A percentile compares a stretch with the other conserved stretches of the same genome.
These are phyloP conservation scores for Claviceps sp. DNA, from an alignment of 2,329 filamentous ascomycete species.

Conservation along the genomic window DNA sequence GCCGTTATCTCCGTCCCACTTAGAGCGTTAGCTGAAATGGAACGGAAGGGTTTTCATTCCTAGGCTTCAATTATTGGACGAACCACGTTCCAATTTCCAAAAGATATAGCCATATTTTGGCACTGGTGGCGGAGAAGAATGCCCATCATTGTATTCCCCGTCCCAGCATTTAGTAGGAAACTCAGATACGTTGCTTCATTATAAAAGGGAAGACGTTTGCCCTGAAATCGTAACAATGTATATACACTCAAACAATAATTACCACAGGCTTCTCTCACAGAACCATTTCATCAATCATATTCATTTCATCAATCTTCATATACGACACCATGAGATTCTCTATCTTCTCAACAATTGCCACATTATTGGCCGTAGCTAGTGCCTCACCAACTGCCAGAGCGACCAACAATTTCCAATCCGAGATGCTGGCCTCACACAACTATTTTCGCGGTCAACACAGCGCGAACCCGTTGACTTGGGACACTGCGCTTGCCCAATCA, in stretches of 20 bases:
- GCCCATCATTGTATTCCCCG: neutral
- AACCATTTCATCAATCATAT: neutral
- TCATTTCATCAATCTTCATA: no score
- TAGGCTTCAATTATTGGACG: neutral
- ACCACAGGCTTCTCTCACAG: no score
- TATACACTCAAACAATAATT: neutral
- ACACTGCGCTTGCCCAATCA: neutral
- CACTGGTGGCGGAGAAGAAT: neutral
- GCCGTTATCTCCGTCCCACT: neutral
- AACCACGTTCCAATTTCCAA: no score
- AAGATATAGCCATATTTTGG: neutral
- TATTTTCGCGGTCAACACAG: constrained; percentile 1
- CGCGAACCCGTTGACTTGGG: neutral
- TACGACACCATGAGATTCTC: neutral
- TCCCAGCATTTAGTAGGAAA: neutral
- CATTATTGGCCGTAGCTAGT: neutral
- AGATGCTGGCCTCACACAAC: constrained; percentile 2
- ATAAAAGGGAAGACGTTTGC: neutral
- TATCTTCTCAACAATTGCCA: neutral
- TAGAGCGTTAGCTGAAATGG: neutral
- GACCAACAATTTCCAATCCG: neutral
- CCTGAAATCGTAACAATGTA: neutral
- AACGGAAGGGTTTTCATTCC: no score
- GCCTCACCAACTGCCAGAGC: neutral
- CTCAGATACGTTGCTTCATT: neutral